Percentiles rank a stretch among this genome's conserved stretches.
These are phyloP conservation scores for Mycosphaerella sp. DNA, from an alignment of 2,329 filamentous ascomycete genomes.

Conservation along the genomic window DNA sequence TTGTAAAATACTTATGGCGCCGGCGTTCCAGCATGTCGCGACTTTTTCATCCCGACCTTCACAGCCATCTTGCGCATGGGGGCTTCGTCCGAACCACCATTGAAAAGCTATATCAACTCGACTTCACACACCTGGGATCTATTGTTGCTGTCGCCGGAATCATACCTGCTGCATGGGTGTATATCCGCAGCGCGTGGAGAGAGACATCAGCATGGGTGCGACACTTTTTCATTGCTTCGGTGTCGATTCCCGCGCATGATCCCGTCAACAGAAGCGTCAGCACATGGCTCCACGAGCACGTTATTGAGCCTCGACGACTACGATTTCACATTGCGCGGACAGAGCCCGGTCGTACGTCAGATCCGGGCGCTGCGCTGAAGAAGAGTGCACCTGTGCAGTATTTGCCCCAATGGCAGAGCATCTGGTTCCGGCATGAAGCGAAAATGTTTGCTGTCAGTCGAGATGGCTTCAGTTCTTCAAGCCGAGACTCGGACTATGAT, in stretches of 20 bases:
- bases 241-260: constrained; percentile 23
- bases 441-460: constrained; percentile 18
- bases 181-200: constrained; percentile 17
- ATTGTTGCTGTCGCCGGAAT: constrained; percentile 21
- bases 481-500: constrained; percentile 21
- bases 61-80: constrained; percentile 11
- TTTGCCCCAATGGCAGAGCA: constrained; percentile 22
- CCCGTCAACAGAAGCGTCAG: constrained; percentile 23
- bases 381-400: constrained; percentile 22
- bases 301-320: constrained; percentile 19
- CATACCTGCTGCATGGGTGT: constrained; percentile 19
- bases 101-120: constrained; percentile 16
- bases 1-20: constrained; percentile 4
- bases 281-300: constrained; percentile 23
- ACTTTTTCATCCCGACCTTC: constrained; percentile 17
- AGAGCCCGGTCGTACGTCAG: constrained; percentile 17
- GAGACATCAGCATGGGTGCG: constrained; percentile 19
- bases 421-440: constrained; percentile 22
- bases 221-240: constrained; percentile 23
- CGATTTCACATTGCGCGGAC: constrained; percentile 24
- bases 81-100: constrained; percentile 15
- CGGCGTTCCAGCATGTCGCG: constrained; percentile 12
- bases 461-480: constrained; percentile 18
- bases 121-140: constrained; percentile 25
- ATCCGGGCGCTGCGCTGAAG: constrained; percentile 22